Evolutionary conservation across 2,329 filamentous ascomycete species (phyloP).

Genomic region (Hysterium pulicare): DNA sequence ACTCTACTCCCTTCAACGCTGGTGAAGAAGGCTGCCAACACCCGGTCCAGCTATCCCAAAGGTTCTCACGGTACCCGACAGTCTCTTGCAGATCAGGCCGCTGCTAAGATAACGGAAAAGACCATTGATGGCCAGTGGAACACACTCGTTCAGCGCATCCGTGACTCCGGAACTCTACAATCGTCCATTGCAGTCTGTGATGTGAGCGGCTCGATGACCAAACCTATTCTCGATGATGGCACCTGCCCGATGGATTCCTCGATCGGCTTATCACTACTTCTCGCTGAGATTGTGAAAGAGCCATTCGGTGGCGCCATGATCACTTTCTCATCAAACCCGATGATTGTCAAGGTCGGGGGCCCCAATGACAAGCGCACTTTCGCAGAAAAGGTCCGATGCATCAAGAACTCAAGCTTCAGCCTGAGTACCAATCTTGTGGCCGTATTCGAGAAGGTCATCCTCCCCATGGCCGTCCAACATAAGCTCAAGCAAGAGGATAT

Average conservation of each 20-base stretch:
- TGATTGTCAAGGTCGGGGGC: constrained; percentile 43
- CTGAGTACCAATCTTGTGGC: constrained; percentile 52
- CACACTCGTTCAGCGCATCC: constrained; percentile 55
- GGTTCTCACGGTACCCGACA: background rate
- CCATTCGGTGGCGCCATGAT: constrained; percentile 57
- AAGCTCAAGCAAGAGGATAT: constrained; percentile 55
- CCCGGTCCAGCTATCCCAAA: background rate
- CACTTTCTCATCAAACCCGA: constrained; percentile 48
- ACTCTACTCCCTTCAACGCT: constrained; percentile 53
- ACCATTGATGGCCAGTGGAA: constrained; percentile 55
- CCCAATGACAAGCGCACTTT: constrained; percentile 33
- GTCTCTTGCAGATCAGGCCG: constrained; percentile 5
- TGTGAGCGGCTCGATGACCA: constrained; percentile 53
- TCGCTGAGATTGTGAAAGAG: constrained; percentile 51
- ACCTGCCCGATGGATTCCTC: constrained; percentile 53
- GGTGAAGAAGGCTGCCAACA: constrained; percentile 28
- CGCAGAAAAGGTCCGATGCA: constrained; percentile 38
- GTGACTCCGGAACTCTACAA: constrained; percentile 52
- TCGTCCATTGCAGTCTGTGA: constrained; percentile 58
- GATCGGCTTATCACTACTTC: constrained; percentile 55
- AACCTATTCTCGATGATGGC: constrained; percentile 41
- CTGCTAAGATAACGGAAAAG: constrained; percentile 31
- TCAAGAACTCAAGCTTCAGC: constrained; percentile 38
- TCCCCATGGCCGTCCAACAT: constrained; percentile 52
- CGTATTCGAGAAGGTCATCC: constrained; percentile 54